Percentiles rank a stretch among this genome's conserved stretches.
phyloP scores from a whole-genome alignment of 208 protist genomes.

The Crithidia expoeki region DNA sequence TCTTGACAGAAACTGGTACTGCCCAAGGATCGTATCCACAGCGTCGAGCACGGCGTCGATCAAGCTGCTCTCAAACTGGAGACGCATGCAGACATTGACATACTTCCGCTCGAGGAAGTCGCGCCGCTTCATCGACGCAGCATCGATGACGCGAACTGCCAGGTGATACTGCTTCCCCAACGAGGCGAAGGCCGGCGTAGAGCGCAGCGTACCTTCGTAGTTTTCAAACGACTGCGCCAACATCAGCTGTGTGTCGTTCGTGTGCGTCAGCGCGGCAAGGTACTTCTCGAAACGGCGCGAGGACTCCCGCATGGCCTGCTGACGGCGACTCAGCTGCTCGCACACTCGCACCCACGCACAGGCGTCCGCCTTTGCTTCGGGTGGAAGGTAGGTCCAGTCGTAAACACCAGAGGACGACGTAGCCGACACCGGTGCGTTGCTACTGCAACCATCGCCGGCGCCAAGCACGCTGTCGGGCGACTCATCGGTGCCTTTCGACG shows the following conservation, averaged over 20 bases:
- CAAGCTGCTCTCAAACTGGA: conserved; percentile 66
- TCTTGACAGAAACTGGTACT: conserved; percentile 45
- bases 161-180: conserved; percentile 35
- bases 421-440: conserved; percentile 13
- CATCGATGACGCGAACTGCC: conserved; percentile 26
- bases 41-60: conserved; percentile 73
- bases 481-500: conserved; percentile 19
- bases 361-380: conserved; percentile 31
- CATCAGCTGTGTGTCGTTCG: conserved; percentile 32
- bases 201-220: conserved; percentile 33
- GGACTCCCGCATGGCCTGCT: conserved; percentile 47
- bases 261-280: conserved; percentile 40
- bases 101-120: conserved; percentile 50
- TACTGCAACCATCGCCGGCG: conserved; percentile 6
- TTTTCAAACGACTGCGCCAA: conserved; percentile 51
- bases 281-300: conserved; percentile 53
- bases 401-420: conserved; percentile 26
- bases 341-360: conserved; percentile 50
- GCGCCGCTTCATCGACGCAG: conserved; percentile 34
- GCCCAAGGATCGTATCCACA: conserved; percentile 63
- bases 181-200: conserved; percentile 29
- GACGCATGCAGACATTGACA: conserved; percentile 58
- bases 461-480: conserved; percentile 19
- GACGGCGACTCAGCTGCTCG: conserved; percentile 44
- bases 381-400: conserved; percentile 37